A percentile compares a stretch with the other conserved stretches of the same genome.
These are phyloP conservation scores for Truncatella angustata DNA, from an alignment of 2,329 filamentous ascomycete species.

Conservation along the genomic window DNA sequence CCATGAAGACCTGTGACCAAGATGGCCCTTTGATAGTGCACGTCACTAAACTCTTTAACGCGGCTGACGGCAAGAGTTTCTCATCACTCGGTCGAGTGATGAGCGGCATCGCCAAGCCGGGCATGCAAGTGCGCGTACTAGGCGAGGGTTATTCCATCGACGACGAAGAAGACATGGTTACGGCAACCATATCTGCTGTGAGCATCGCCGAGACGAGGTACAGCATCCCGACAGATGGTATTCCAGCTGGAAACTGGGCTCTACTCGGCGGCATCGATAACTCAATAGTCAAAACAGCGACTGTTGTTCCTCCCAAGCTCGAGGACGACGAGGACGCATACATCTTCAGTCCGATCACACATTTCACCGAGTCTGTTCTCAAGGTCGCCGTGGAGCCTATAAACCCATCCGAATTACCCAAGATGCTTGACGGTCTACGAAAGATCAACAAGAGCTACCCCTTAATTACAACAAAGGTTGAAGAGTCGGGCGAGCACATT, in stretches of 20 bases:
- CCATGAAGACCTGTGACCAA: conserved; percentile 81
- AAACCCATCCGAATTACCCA: conserved; percentile 94
- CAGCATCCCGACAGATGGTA: conserved; percentile 85
- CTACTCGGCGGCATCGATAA: conserved; percentile 93
- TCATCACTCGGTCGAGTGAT: conserved; percentile 87
- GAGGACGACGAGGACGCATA: conserved; percentile 89
- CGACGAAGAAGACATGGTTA: conserved; percentile 95
- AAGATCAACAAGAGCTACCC: conserved; percentile 99
- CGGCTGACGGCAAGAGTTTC: conserved; percentile 86
- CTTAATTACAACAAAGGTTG: conserved; percentile 92
- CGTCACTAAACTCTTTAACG: conserved; percentile 90
- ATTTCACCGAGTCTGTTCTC: conserved; percentile 96
- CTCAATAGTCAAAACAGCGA: conserved; percentile 96
- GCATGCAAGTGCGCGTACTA: conserved; percentile 82
- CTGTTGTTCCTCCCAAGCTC: conserved; percentile 75
- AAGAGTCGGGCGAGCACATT: conserved; percentile 96
- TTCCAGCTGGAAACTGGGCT: conserved; percentile 92
- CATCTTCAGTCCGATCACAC: conserved; percentile 88
- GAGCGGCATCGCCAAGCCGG: conserved; percentile 83
- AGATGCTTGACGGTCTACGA: conserved; percentile 95
- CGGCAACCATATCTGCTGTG: conserved; percentile 79
- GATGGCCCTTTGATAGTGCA: conserved; percentile 91
- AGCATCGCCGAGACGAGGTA: conserved; percentile 93
- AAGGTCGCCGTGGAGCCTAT: conserved; percentile 98
- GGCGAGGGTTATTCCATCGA: conserved; percentile 95